These are phyloP conservation scores for Fraxinus sp. DNA, from an alignment of 305 asterid species.

Conservation along the genomic window DNA sequence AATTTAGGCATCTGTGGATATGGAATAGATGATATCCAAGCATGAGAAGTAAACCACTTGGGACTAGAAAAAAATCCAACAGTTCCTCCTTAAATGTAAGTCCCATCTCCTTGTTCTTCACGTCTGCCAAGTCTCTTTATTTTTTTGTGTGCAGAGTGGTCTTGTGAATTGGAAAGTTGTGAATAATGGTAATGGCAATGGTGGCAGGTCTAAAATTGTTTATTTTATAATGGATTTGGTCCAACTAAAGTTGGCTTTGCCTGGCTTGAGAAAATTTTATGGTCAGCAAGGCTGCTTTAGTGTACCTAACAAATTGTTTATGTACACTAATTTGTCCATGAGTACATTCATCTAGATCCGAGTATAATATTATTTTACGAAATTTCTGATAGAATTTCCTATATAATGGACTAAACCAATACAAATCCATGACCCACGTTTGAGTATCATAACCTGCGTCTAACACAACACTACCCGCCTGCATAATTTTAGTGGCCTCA, in stretches of 20 bases:
- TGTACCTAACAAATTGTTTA: neutral
- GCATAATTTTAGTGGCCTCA: neutral
- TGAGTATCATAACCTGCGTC: neutral
- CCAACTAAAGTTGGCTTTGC: neutral
- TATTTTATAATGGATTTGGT: slow-evolving; percentile 11
- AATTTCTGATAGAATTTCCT: neutral
- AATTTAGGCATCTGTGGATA: slow-evolving; percentile 44
- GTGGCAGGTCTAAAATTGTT: neutral
- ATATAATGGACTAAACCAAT: neutral
- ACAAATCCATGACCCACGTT: neutral
- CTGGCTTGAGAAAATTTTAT: neutral
- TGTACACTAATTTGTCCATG: neutral
- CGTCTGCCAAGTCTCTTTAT: neutral
- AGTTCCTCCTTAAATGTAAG: slow-evolving; percentile 51
- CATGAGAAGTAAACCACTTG: slow-evolving; percentile 51
- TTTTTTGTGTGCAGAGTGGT: neutral
- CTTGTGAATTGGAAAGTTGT: neutral
- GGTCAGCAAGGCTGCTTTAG: neutral
- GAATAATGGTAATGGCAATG: neutral
- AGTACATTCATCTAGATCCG: neutral
- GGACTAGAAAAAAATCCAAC: slow-evolving; percentile 59
- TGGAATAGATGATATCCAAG: slow-evolving; percentile 58
- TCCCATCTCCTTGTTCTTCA: slow-evolving; percentile 29
- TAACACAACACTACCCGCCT: neutral
- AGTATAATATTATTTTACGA: neutral